Evolutionary conservation across 495 filamentous ascomycete species (phyloP).

Genomic region (Aspergillus nidulans): DNA sequence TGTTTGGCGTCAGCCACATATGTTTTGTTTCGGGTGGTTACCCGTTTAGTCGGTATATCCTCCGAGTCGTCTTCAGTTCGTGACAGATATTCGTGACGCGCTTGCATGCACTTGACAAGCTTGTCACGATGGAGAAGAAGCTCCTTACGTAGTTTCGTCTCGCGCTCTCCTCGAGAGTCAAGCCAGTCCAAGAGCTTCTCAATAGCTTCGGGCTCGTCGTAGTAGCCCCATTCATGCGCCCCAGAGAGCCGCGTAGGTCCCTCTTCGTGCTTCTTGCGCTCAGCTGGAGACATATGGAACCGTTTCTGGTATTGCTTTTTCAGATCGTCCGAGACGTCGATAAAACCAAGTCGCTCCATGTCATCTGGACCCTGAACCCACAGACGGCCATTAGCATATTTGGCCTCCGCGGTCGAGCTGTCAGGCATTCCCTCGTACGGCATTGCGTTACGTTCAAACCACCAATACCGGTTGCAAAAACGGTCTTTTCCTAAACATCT

Average conservation of each 20-base stretch:
- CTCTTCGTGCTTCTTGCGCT: slow-evolving; percentile 84
- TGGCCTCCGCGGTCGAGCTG: slow-evolving; percentile 80
- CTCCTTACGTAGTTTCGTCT: slow-evolving; percentile 81
- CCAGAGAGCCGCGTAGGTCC: slow-evolving; percentile 71
- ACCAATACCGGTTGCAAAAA: slow-evolving; percentile 98
- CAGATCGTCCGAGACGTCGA: slow-evolving; percentile 69
- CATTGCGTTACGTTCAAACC: slow-evolving; percentile 99
- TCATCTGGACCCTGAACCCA: slow-evolving; percentile 97
- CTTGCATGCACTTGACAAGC: slow-evolving; percentile 76
- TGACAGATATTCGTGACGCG: slow-evolving; percentile 65
- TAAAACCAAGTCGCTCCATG: slow-evolving; percentile 78
- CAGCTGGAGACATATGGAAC: slow-evolving; percentile 74
- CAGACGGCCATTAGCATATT: slow-evolving; percentile 88
- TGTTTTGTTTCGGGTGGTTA: slow-evolving; percentile 72
- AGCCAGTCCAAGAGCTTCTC: slow-evolving; percentile 83
- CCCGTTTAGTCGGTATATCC: slow-evolving; percentile 57
- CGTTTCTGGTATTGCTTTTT: slow-evolving; percentile 54
- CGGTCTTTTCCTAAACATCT: slow-evolving; percentile 85
- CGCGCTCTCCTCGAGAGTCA: slow-evolving; percentile 76
- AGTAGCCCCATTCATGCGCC: slow-evolving; percentile 86
- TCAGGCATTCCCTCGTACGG: slow-evolving; percentile 83
- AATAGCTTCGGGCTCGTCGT: slow-evolving; percentile 70
- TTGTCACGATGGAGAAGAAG: slow-evolving; percentile 69
- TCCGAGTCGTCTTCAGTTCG: slow-evolving; percentile 51
- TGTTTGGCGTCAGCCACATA: slow-evolving; percentile 58